A percentile compares a stretch with the other conserved stretches of the same genome.
These are phyloP conservation scores for Boletus speciosus DNA, from an alignment of 768 basidiomycete species.

Conservation along the genomic window DNA sequence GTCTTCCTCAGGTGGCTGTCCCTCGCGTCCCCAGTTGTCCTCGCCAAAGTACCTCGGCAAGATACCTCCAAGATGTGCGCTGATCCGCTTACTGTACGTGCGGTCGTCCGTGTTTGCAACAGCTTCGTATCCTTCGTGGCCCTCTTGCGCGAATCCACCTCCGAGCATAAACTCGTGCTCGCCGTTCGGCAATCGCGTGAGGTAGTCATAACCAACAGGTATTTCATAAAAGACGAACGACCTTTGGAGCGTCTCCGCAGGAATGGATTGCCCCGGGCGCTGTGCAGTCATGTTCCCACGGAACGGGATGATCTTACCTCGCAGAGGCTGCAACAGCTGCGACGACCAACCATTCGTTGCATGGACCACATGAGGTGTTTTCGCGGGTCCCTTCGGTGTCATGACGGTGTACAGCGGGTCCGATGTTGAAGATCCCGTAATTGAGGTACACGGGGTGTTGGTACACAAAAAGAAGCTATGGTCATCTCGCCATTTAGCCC, in stretches of 20 bases:
- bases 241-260: conserved; percentile 39
- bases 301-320: conserved; percentile 59
- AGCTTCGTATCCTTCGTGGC: conserved; percentile 30
- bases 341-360: conserved; percentile 84
- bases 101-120: conserved; percentile 41
- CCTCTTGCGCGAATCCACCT: conserved; percentile 45
- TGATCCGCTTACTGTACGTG: conserved; percentile 25
- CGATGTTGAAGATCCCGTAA: conserved; percentile 32
- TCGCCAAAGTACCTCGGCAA: conserved; percentile 54
- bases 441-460: conserved; percentile 58
- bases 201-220: conserved; percentile 53
- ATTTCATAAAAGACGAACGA: conserved; percentile 57
- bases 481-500: background rate
- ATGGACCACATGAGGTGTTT: conserved; percentile 66
- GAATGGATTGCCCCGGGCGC: conserved; percentile 40
- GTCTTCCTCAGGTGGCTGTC: conserved; percentile 15
- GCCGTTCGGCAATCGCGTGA: conserved; percentile 54
- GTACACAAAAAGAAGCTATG: conserved; percentile 57
- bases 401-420: conserved; percentile 45
- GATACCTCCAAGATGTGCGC: conserved; percentile 41
- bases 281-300: conserved; percentile 66
- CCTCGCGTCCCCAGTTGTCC: conserved; percentile 39
- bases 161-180: conserved; percentile 61
- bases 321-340: conserved; percentile 62
- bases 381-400: conserved; percentile 59